Evolutionary conservation across 2,329 filamentous ascomycete species (phyloP), one percentile per base, ranked within the genome.

Genomic region (Fusarium verticillioides): DNA sequence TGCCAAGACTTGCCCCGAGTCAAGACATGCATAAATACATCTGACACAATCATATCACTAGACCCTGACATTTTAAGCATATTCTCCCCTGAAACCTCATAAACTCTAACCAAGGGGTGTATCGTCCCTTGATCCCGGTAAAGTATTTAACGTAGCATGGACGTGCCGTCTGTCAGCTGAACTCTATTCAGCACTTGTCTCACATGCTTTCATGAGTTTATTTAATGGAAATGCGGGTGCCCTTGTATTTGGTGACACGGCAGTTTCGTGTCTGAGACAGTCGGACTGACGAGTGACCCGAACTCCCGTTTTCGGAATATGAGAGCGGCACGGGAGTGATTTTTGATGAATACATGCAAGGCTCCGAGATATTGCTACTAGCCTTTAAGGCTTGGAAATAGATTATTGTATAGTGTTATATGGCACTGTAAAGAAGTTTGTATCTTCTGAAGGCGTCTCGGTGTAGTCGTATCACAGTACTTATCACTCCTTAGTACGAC

Each of bases 121-220:
- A 21, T 60, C 15, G 34, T 46, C 21, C 60, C 60, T 42, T 46
- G 63, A 66, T 66, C 63, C 63, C 28, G 9, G 63, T 64, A 37
- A 16, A 30, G 30, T 66, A 43, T 26, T 43, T 8, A 39, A 42
- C 34, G 47, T 57, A 39, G 16, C 16, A 10, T 37, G 9, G 42
- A 49, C 26, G 12, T 26, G 57, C 34, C 32, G 26, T 26, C 43
- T 53, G 43, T 53, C 57, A 39, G 23, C 44, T 53, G 34, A 60
- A 60, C 26, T 60, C 13, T 60, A 40, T 40, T 53, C 43, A 39
- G 15, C 36, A 30, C 12, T 30, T 40, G 57, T 32, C 44, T 32
- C 34, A 30, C 23, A 13, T n/a, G 36, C 19, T n/a, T 4, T 42
- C 15, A 43, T 43, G 28, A 43, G 15, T 50, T 37, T 19, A 28